Conservation (phyloP, 176 grass and related monocot genomes). For the Panicum miliaceum region DNA sequence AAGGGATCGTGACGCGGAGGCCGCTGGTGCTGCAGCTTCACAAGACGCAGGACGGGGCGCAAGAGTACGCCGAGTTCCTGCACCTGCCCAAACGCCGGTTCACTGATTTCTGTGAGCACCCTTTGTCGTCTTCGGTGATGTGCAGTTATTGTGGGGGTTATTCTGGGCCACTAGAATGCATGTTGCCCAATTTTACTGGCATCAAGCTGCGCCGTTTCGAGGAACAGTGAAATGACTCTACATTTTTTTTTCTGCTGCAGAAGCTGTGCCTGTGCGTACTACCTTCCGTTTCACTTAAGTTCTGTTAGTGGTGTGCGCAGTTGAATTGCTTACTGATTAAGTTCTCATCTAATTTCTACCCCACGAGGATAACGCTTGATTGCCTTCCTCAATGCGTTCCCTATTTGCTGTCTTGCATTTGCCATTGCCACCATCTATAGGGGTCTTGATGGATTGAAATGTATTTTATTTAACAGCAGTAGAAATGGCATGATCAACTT, state of each 20-base stretch:
- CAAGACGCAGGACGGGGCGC: conserved; percentile 63
- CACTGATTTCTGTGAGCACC: conserved; percentile 70
- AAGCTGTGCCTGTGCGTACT: neutral
- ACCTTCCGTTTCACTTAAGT: neutral
- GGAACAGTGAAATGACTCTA: neutral
- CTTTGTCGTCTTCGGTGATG: neutral
- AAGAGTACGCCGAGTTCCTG: conserved; percentile 84
- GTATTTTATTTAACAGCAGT: neutral
- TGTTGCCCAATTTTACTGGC: neutral
- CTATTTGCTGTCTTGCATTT: neutral
- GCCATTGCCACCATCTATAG: neutral
- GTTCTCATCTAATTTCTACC: conserved; percentile 19
- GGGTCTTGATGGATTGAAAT: neutral
- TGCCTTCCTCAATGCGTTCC: neutral
- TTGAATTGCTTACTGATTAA: conserved; percentile 12
- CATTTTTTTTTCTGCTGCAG: neutral
- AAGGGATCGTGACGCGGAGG: conserved; percentile 96
- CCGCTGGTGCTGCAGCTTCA: conserved; percentile 92
- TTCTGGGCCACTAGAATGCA: conserved; percentile 8
- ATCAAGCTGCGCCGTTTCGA: neutral
- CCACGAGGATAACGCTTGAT: conserved; percentile 7
- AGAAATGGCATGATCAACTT: neutral
- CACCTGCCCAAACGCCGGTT: conserved; percentile 74
- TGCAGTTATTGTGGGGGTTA: conserved; percentile 8
- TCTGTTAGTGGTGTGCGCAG: neutral